phyloP scores from a whole-genome alignment of 768 basidiomycete species.

The Rickenella mellea region DNA sequence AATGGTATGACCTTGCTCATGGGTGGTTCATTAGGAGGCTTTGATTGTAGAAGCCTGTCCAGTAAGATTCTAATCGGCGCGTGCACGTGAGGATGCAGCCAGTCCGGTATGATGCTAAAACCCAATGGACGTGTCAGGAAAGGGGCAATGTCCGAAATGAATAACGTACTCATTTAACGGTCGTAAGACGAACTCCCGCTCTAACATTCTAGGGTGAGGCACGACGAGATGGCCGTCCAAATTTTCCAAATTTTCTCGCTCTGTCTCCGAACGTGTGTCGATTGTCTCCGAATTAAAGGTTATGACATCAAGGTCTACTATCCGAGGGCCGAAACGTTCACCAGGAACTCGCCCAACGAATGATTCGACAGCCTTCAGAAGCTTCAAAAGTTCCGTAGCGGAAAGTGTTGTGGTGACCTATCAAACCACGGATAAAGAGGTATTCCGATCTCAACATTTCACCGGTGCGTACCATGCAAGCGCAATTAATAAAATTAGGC shows the following conservation, averaged over 20 bases:
- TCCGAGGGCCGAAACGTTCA: constrained; percentile 78
- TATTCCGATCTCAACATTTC: background rate
- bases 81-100: constrained; percentile 50
- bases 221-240: constrained; percentile 63
- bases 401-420: constrained; percentile 71
- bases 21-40: constrained; percentile 25
- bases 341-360: constrained; percentile 72
- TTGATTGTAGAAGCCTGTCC: constrained; percentile 23
- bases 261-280: constrained; percentile 40
- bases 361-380: constrained; percentile 67
- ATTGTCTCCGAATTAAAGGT: constrained; percentile 57
- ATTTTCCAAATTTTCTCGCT: constrained; percentile 36
- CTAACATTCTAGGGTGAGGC: constrained; percentile 73
- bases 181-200: constrained; percentile 87
- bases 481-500: constrained; percentile 80
- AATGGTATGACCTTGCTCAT: constrained; percentile 75
- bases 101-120: constrained; percentile 70
- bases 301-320: constrained; percentile 83
- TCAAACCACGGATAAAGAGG: background rate
- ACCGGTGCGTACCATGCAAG: constrained; percentile 62
- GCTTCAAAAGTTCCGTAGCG: constrained; percentile 45
- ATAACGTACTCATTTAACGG: constrained; percentile 76
- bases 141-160: background rate
- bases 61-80: constrained; percentile 41
- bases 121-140: background rate